A percentile compares a stretch with the other conserved stretches of the same genome.
Conservation (phyloP, 2,329 filamentous ascomycete species). For the Fusarium armeniacum region DNA sequence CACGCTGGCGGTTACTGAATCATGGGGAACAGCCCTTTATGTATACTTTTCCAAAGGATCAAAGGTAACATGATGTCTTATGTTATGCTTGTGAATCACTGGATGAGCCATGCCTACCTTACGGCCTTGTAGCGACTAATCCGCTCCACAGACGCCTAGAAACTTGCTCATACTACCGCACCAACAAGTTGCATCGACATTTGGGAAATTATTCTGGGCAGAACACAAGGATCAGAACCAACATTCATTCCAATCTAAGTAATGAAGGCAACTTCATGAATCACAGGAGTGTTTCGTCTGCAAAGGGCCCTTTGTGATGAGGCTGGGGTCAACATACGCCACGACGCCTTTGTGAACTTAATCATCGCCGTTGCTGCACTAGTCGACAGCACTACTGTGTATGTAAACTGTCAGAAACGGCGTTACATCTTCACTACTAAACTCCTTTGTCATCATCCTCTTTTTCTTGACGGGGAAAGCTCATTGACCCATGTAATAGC, state of each 20-base stretch:
- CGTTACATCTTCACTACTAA: not conserved
- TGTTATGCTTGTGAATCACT: not conserved
- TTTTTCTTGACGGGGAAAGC: not conserved
- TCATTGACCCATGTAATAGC: not conserved
- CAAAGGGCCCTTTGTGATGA: not conserved
- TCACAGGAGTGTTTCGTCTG: not conserved
- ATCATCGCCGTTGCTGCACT: not conserved
- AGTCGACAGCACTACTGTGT: too few relatives aligned
- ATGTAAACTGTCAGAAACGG: not conserved
- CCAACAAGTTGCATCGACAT: not conserved
- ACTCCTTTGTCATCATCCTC: not conserved
- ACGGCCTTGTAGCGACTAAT: slow-evolving; percentile 3
- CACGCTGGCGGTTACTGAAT: not conserved
- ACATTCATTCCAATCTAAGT: fast-evolving
- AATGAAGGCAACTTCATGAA: not conserved
- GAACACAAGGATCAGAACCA: not conserved
- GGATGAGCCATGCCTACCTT: not conserved
- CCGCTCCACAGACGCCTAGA: slow-evolving; percentile 23
- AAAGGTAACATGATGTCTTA: slow-evolving; percentile 2
- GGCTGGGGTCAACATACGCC: slow-evolving; percentile 19
- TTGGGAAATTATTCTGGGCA: not conserved
- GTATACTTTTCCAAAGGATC: not conserved
- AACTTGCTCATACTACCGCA: slow-evolving; percentile 56
- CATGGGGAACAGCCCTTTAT: slow-evolving; percentile 13
- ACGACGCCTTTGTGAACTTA: slow-evolving; percentile 12